These are phyloP conservation scores for Wallacemonas collosoma DNA, from an alignment of 208 protist genomes.

Conservation along the genomic window DNA sequence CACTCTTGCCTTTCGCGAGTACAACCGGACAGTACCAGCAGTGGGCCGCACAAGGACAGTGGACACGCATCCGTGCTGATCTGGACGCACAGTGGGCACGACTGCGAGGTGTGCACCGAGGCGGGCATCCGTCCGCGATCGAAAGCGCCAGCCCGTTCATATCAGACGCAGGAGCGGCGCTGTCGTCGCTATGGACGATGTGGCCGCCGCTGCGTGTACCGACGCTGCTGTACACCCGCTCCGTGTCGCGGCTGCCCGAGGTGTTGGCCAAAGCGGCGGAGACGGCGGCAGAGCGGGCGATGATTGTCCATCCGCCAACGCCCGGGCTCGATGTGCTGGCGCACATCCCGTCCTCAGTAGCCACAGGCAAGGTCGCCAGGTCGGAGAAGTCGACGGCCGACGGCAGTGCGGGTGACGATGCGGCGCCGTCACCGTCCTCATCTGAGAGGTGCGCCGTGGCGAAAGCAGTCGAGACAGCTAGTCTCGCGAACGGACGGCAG, in stretches of 20 bases:
- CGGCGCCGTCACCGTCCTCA: no score
- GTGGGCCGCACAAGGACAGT: neutral
- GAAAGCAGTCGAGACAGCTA: neutral
- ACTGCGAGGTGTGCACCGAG: neutral
- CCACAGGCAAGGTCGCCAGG: no score
- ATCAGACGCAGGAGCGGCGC: neutral
- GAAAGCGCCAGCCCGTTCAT: neutral
- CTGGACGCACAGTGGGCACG: neutral
- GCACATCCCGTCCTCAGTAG: neutral
- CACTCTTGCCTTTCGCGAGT: conserved; percentile 23
- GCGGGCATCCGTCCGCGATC: no score
- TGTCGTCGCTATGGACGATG: conserved; percentile 20
- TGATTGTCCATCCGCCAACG: conserved; percentile 28
- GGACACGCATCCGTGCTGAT: no score
- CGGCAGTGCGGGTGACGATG: no score
- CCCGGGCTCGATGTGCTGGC: conserved; percentile 19
- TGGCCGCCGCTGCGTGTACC: conserved; percentile 23
- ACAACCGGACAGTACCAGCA: conserved; percentile 13
- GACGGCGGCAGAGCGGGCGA: conserved; percentile 22
- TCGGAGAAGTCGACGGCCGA: no score
- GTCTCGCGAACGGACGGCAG: conserved; percentile 11
- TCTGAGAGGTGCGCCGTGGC: neutral
- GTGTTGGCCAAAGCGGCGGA: neutral
- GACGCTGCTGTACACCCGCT: conserved; percentile 25
- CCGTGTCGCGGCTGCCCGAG: conserved; percentile 11